These are phyloP conservation scores for Metschnikowia kunwiensis DNA, from an alignment of 805 yeast species.

Conservation along the genomic window DNA sequence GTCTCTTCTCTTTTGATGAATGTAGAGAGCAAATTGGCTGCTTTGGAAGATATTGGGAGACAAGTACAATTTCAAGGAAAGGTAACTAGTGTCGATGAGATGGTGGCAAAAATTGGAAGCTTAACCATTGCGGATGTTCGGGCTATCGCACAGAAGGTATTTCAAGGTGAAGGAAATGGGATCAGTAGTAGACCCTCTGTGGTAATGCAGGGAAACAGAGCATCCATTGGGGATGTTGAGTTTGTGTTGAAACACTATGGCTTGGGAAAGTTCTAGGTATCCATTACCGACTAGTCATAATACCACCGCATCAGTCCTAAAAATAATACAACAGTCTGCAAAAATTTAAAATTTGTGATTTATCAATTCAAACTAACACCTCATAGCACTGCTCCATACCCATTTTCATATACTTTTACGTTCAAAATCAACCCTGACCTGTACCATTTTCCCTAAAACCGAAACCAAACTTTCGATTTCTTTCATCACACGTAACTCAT, in stretches of 20 bases:
- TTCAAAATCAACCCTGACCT: conserved; percentile 1
- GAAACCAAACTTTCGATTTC: conserved; percentile 1
- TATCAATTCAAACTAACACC: too few species aligned
- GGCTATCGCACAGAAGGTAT: conserved; percentile 68
- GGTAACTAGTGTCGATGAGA: conserved; percentile 71
- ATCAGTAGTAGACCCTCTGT: conserved; percentile 69
- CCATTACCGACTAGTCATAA: too few species aligned
- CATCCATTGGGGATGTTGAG: conserved; percentile 79
- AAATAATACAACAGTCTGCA: too few species aligned
- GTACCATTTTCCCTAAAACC: conserved; percentile 1
- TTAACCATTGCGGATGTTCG: conserved; percentile 67
- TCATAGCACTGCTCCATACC: too few species aligned
- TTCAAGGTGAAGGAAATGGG: conserved; percentile 61
- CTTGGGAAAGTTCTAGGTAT: too few species aligned
- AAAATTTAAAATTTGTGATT: too few species aligned
- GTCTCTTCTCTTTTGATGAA: conserved; percentile 87
- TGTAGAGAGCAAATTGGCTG: conserved; percentile 88
- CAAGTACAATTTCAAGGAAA: conserved; percentile 84
- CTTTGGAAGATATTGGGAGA: conserved; percentile 91
- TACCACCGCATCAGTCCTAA: too few species aligned
- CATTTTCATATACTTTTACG: too few species aligned
- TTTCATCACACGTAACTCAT: neutral
- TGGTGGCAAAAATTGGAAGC: conserved; percentile 72
- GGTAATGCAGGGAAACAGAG: conserved; percentile 86
- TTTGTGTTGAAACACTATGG: conserved; percentile 67